Evolutionary conservation across 257 asterid genomes (phyloP), one percentile per base, ranked within the genome.

Genomic region (Pogostemon cablin): DNA sequence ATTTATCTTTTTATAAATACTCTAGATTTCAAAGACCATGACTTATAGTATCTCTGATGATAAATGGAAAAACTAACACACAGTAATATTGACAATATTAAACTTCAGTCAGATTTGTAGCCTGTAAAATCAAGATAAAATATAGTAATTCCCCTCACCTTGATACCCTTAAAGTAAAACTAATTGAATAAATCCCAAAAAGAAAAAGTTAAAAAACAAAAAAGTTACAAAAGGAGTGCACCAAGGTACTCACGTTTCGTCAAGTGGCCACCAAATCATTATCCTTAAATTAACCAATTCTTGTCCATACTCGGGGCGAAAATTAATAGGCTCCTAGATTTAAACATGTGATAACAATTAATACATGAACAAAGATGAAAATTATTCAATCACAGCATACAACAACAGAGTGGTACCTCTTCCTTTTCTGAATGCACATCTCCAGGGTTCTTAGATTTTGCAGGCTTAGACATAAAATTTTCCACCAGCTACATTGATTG

Each of bases 211-310:
- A 11, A 17, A 15, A 15, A 53, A 44, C 37, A 54, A 41, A 54
- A 17, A 46, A 42, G 17, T 56, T 65, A 56, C 25, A 20, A 7
- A 46, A 34, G 46, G 60, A 37, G 52, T 15, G 43, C 9, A 34
- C 9, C 39, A 69, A 59, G 39, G 63, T 58, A 72, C 79, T 76
- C 38, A 80, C 84, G 63, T 62, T 73, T 76, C 41, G 56, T 80
- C 84, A 68, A 76, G 48, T 9, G 84, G 78, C 84, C 84, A 80
- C 84, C 84, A 80, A 63, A 80, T 68, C 73, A 49, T 56, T 63
- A 80, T 52, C 81, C 76, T 76, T 6, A 10, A 9, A 10, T 60
- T 70, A 34, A 80, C 63, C 59, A 80, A 7, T 55, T 80, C 84
- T 62, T 58, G 77, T 49, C 77, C 79, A 40, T 58, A 50, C 38